phyloP scores from a whole-genome alignment of 371 early-diverging fungal species.

The Lichtheimia ramosa region DNA sequence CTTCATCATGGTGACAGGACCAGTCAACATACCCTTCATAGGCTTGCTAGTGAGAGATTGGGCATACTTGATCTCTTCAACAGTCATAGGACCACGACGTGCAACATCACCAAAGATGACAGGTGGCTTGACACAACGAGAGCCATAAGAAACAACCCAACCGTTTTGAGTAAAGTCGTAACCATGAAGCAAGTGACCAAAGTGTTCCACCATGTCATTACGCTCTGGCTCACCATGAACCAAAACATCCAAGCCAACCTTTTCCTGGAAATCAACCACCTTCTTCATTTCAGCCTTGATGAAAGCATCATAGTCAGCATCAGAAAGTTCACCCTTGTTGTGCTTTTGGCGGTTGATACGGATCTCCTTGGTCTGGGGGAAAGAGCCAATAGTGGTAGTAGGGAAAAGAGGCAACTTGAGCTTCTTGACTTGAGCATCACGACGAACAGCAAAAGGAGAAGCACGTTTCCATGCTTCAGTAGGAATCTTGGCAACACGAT shows the following conservation, averaged over 20 bases:
- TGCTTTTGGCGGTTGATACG: slow-evolving; percentile 88
- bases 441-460: slow-evolving; percentile 74
- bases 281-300: slow-evolving; percentile 84
- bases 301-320: slow-evolving; percentile 78
- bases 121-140: slow-evolving; percentile 93
- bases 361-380: slow-evolving; percentile 97
- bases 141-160: slow-evolving; percentile 97
- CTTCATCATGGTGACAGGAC: slow-evolving; percentile 92
- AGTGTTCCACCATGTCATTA: slow-evolving; percentile 98
- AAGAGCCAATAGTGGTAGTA: slow-evolving; percentile 96
- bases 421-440: slow-evolving; percentile 71
- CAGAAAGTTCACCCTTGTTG: slow-evolving; percentile 79
- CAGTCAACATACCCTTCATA: slow-evolving; percentile 97
- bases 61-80: slow-evolving; percentile 79
- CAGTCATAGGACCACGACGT: slow-evolving; percentile 91
- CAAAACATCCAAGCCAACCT: slow-evolving; percentile 87
- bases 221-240: slow-evolving; percentile 97
- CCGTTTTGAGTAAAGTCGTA: slow-evolving; percentile 93
- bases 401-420: slow-evolving; percentile 91
- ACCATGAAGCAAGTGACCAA: slow-evolving; percentile 81
- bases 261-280: slow-evolving; percentile 87
- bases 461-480: slow-evolving; percentile 77
- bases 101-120: slow-evolving; percentile 91
- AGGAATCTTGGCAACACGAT: slow-evolving; percentile 69
- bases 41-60: slow-evolving; percentile 86